A percentile compares a stretch with the other conserved stretches of the same genome.
These are phyloP conservation scores for Erodium chrysanthum DNA, from an alignment of 441 rosid genomes.

Conservation along the genomic window DNA sequence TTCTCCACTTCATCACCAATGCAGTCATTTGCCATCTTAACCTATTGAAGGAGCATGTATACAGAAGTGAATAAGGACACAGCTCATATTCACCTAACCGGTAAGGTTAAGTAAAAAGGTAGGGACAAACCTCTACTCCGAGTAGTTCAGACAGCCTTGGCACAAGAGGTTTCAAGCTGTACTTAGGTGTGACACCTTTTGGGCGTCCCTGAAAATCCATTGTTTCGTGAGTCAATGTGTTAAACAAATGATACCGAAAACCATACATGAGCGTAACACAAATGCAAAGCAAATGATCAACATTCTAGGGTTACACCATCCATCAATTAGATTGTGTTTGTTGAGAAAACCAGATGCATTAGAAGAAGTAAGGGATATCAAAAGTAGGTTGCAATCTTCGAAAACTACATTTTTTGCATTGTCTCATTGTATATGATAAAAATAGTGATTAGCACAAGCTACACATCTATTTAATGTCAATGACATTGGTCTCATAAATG, in stretches of 20 bases:
- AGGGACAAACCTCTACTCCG: conserved; percentile 16
- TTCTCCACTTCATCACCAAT: conserved; percentile 82
- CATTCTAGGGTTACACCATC: too few species aligned
- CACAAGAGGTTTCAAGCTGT: conserved; percentile 56
- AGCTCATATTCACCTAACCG: background rate
- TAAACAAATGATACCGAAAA: background rate
- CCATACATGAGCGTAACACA: background rate
- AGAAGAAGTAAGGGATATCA: too few species aligned
- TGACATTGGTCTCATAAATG: background rate
- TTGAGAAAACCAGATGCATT: too few species aligned
- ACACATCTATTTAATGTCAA: background rate
- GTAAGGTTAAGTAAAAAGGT: background rate
- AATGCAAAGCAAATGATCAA: background rate
- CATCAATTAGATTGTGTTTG: too few species aligned
- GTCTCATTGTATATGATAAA: too few species aligned
- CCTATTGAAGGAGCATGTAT: conserved; percentile 28
- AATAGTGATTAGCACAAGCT: too few species aligned
- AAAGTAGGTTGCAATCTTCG: too few species aligned
- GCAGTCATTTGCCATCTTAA: conserved; percentile 79
- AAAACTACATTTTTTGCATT: too few species aligned
- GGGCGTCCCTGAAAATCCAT: conserved; percentile 55
- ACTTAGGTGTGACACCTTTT: conserved; percentile 65
- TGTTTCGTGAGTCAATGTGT: background rate
- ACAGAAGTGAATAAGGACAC: background rate
- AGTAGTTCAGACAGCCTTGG: conserved; percentile 53